Evolutionary conservation across 768 basidiomycete species (phyloP), one percentile per base, ranked within the genome.

Genomic region (Agrocybe pediades): DNA sequence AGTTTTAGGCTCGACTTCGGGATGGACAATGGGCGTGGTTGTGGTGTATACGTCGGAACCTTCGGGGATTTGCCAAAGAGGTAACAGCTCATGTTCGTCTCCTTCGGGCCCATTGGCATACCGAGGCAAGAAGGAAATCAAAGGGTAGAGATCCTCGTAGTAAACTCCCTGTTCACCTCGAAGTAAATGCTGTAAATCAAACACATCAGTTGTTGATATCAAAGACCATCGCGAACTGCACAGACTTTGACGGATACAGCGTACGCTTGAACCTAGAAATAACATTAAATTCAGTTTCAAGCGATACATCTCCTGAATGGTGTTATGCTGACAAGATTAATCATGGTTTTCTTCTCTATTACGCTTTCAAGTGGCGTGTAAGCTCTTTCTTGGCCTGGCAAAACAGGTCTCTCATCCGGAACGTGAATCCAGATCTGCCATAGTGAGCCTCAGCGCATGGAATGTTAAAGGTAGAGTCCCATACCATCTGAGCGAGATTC

Each of bases 301-400:
- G 16, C 30, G 3, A 20, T 15, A 15, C 17, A 39, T 25, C 6
- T n/a, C 26, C 17, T 33, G 42, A 21, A 39, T 8, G 24, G 41
- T 2, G 17, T 26, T 26, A 1, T 11, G 11, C 77, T 56, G 54
- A 85, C 82, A 45, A 90, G 65, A 61, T 88, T 88, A 53, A 90
- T 75, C 78, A 88, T 87, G 1, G 81, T 81, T 71, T 86, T 85
- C 69, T 90, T 91, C 73, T 90, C 88, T 47, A 89, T 79, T 9
- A 84, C 67, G 15, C 73, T 76, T 60, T 83, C 67, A n/a, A 82
- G 63, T 1, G 72, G 69, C 49, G 69, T 65, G 36, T 6, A 36
- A 53, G 59, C 26, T 60, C 63, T 44, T 62, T 64, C 29, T 64
- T 62, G 9, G 53, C 56, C 9, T n/a, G 48, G 43, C 15, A 27